Base-by-base conservation (phyloP, 768 basidiomycete genomes). In the Trametes villosa region DNA sequence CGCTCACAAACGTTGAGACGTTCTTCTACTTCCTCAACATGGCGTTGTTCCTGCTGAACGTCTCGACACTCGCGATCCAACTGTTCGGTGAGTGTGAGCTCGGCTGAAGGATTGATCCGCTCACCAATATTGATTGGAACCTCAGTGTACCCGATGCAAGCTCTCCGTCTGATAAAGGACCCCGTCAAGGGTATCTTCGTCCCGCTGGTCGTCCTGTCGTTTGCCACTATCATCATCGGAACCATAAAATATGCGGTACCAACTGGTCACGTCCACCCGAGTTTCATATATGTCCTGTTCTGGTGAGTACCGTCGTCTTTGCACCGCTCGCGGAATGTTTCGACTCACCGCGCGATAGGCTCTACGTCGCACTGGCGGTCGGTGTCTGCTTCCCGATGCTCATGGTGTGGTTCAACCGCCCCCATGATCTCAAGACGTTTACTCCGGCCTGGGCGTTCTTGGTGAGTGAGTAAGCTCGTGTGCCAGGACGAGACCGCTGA, bases 211-310 rank as follows among this genome's bases (percentile, higher is more conserved):
- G 75, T 80, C 8, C 71, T 81, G n/a, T 81, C 79, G 4, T 81
- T 81, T 60, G 81, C 81, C 9, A 81, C 79, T 5, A 79, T 81
- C 47, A 71, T 81, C 55, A 80, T 82, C 52, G 80, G 81, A 9
- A 78, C 77, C 0, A 77, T 82, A 61, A 79, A 81, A 60, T 81
- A 81, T 51, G 76, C 72, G 30, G 72, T 78, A n/a, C 76, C 77
- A 0, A 55, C 71, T 9, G 75, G 77, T 1, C 75, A 74, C 60
- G 66, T 77, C 22, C 68, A 67, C 44, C 69, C 74, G 8, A 65
- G 69, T 12, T 71, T 74, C 50, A 74, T 80, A 30, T 81, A 81
- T 63, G 72, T 52, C 33, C 69, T 81, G 24, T 81, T 80, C 67
- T 81, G 81, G 81, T 80, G 59, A 45, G 74, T 66, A 12, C 13